These are phyloP conservation scores for Endogone sp. DNA, from an alignment of 192 early-diverging fungal genomes.

Conservation along the genomic window DNA sequence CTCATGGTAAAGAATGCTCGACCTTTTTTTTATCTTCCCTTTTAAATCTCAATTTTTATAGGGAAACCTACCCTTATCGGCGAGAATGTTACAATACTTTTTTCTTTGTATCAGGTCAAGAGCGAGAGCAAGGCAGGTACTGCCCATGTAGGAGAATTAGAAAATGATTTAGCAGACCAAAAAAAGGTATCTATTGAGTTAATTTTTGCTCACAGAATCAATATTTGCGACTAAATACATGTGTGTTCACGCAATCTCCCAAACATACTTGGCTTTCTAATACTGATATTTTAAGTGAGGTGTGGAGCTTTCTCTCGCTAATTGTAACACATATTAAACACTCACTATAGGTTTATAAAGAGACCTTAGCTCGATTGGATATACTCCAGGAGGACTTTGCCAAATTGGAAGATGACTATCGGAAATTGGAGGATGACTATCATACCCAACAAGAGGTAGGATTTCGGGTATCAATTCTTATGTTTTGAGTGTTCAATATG, in stretches of 20 bases:
- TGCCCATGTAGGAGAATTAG: not conserved
- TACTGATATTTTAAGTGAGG: too few species aligned
- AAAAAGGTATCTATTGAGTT: not conserved
- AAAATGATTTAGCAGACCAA: not conserved
- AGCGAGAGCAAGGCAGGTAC: not conserved
- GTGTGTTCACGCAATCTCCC: too few species aligned
- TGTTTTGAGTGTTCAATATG: not conserved
- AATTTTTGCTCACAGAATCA: too few species aligned
- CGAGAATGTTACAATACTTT: not conserved
- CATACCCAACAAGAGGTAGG: conserved; percentile 66
- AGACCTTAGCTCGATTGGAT: conserved; percentile 16
- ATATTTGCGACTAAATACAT: too few species aligned
- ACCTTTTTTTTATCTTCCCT: conserved; percentile 11
- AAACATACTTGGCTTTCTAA: too few species aligned
- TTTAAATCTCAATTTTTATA: conserved; percentile 6
- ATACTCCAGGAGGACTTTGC: not conserved
- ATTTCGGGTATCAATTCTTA: not conserved
- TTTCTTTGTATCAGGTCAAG: not conserved
- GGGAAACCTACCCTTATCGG: not conserved
- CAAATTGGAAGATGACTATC: conserved; percentile 55
- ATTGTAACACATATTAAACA: too few species aligned
- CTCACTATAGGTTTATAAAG: conserved; percentile 23
- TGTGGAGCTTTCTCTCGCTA: too few species aligned
- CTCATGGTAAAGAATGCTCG: not conserved
- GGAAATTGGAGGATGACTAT: conserved; percentile 68